Evolutionary conservation across 345 rosid species (phyloP).

Genomic region (Laguncularia racemosa): DNA sequence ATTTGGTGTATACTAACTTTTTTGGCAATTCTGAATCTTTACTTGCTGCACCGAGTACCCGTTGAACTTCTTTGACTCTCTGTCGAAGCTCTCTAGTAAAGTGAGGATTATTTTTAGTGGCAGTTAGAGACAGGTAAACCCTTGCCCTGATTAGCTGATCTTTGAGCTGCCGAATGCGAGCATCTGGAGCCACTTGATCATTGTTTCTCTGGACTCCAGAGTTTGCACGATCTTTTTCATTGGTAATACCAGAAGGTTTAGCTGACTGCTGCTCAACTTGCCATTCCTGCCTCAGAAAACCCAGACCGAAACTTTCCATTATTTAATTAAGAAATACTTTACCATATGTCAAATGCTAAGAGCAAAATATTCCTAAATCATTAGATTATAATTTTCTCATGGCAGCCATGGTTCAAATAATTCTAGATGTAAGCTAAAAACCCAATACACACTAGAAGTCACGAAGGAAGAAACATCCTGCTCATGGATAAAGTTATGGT

Average conservation of each 20-base stretch:
- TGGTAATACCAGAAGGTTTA: constrained; percentile 19
- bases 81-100: constrained; percentile 77
- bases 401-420: no score
- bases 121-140: constrained; percentile 82
- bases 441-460: no score
- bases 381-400: no score
- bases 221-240: constrained; percentile 22
- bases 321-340: background rate
- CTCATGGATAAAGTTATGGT: no score
- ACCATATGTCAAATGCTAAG: background rate
- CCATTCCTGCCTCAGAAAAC: constrained; percentile 18
- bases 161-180: constrained; percentile 65
- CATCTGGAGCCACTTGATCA: constrained; percentile 42
- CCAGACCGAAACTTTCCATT: background rate
- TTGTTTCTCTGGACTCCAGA: constrained; percentile 25
- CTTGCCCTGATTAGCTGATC: constrained; percentile 90
- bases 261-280: constrained; percentile 27
- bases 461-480: no score
- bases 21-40: constrained; percentile 77
- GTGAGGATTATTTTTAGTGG: constrained; percentile 56
- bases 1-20: constrained; percentile 34
- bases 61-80: constrained; percentile 76
- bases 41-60: constrained; percentile 61
- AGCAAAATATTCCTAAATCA: no score
- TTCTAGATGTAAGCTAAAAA: no score